These are phyloP conservation scores for Phaeophleospora eucalypticola DNA, from an alignment of 2,329 filamentous ascomycete species.

Conservation along the genomic window DNA sequence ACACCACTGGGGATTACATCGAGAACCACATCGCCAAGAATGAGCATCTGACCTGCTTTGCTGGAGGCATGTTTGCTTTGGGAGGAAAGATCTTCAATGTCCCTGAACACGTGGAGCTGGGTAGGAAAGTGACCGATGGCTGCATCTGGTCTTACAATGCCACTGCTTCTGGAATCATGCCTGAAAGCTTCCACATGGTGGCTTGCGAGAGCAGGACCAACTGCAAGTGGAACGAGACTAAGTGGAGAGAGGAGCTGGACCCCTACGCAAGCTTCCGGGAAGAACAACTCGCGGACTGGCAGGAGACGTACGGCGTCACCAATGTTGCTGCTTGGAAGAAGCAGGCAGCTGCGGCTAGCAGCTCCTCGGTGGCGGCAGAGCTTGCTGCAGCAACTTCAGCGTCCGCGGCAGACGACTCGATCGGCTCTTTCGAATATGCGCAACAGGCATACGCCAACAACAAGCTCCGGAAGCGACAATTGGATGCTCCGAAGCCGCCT, in stretches of 20 bases:
- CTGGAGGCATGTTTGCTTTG: constrained; percentile 54
- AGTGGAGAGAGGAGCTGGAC: constrained; percentile 42
- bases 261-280: constrained; percentile 24
- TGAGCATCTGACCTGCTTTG: constrained; percentile 53
- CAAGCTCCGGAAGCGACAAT: constrained; percentile 10
- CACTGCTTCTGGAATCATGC: constrained; percentile 52
- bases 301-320: constrained; percentile 15
- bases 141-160: constrained; percentile 54
- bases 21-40: constrained; percentile 40
- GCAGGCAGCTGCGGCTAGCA: constrained; percentile 1
- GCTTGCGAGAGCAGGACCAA: constrained; percentile 40
- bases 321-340: constrained; percentile 12
- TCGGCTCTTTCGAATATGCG: background rate
- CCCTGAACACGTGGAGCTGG: constrained; percentile 47
- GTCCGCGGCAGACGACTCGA: constrained; percentile 1
- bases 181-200: constrained; percentile 44
- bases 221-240: constrained; percentile 42
- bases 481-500: constrained; percentile 9
- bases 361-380: background rate
- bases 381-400: constrained; percentile 4
- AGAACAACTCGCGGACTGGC: constrained; percentile 17
- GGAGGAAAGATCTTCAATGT: constrained; percentile 51
- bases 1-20: constrained; percentile 37
- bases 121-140: constrained; percentile 49
- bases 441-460: background rate